phyloP scores from a whole-genome alignment of 345 rosid species.

The Melastoma malabathricum region DNA sequence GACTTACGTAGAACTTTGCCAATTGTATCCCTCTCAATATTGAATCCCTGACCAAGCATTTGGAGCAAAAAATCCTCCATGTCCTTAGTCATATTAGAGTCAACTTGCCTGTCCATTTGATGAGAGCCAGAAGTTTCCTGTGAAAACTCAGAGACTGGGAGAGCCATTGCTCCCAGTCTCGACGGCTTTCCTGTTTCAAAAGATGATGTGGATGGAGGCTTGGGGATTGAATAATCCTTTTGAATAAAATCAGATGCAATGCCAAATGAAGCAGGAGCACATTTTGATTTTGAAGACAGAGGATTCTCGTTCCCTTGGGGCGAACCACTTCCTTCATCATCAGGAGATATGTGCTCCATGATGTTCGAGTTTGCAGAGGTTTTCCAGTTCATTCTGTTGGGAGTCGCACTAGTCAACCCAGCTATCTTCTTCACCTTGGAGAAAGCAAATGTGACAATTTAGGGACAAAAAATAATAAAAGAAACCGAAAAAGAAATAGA shows the following conservation, averaged over 20 bases:
- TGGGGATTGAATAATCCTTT: conserved; percentile 26
- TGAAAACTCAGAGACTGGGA: conserved; percentile 23
- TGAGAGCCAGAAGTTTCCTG: conserved; percentile 6
- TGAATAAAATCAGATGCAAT: conserved; percentile 32
- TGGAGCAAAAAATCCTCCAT: conserved; percentile 36
- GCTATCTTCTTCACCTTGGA: no score
- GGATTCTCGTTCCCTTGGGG: conserved; percentile 15
- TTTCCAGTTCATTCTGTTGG: no score
- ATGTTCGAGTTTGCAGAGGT: conserved; percentile 7
- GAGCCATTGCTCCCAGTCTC: conserved; percentile 27
- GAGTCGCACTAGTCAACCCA: no score
- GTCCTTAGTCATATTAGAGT: conserved; percentile 17
- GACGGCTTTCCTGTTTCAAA: conserved; percentile 23
- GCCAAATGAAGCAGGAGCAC: conserved; percentile 33
- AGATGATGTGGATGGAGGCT: conserved; percentile 15
- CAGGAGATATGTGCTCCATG: conserved; percentile 4
- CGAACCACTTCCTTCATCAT: conserved; percentile 1
- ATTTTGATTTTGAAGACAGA: conserved; percentile 22
- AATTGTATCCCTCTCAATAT: conserved; percentile 23
- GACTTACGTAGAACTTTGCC: conserved; percentile 11
- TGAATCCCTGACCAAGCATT: conserved; percentile 39
- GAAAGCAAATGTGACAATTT: no score
- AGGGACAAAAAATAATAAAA: no score
- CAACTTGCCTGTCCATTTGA: conserved; percentile 7
- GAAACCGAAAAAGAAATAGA: no score